Base-by-base conservation (phyloP, 73 alveolate species). In the Paramecium octaurelia region DNA sequence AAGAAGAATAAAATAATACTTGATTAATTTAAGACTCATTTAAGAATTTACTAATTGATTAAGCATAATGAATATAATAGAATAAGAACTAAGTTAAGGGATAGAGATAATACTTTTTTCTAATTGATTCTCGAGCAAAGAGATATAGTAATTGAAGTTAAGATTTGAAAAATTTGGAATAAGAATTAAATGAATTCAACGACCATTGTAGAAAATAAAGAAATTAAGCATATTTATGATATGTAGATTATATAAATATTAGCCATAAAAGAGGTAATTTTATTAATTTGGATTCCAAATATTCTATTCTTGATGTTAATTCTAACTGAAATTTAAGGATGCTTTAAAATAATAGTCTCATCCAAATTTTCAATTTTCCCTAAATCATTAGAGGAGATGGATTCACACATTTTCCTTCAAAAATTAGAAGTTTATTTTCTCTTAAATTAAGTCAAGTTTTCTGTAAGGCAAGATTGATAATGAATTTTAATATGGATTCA, bases 141-240 rank as follows among this genome's bases (percentile, higher is more conserved):
- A 21, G 2, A 60, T 60, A 1, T 29, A 34, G 12, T n/a, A 60
- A 9, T 24, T 43, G 48, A 34, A 60, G 23, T 60, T 50, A 16
- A 2, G 14, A 16, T 59, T 88, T 88, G 7, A 88, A 21, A 20
- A 70, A 34, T 68, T 43, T 1, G 70, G 27, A 70, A 88, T 88
- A 36, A 31, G 54, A 54, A 70, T 91, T 1, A 90, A 90, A 68
- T 88, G 23, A n/a, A 88, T 20, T 27, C 94, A 90, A 69, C 70
- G 91, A 2, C 94, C 94, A 71, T 88, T 91, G 8, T 83, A 76
- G 20, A 70, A 34, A 21, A 85, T 58, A 31, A 43, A 64, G 20
- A 38, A 88, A 69, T n/a, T n/a, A n/a, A n/a, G n/a, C n/a, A n/a
- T n/a, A n/a, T n/a, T n/a, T n/a, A n/a, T n/a, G n/a, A n/a, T n/a